Evolutionary conservation across 2,329 filamentous ascomycete species (phyloP).

Genomic region (Alternaria sp.): DNA sequence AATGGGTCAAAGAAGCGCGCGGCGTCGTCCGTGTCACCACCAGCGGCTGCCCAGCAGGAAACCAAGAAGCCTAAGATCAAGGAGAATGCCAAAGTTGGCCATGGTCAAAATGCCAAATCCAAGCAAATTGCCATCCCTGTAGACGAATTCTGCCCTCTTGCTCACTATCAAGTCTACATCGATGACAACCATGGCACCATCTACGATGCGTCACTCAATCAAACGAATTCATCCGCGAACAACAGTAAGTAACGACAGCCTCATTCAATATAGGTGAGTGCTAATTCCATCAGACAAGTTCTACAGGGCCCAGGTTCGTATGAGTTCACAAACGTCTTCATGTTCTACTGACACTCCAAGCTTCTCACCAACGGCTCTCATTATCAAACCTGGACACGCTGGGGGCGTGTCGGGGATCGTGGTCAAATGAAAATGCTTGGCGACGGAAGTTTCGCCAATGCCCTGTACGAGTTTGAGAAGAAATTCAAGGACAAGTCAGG

Average conservation of each 20-base stretch:
- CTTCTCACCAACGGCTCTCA: constrained; percentile 22
- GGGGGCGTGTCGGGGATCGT: constrained; percentile 75
- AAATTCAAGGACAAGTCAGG: constrained; percentile 68
- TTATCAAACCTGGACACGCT: constrained; percentile 76
- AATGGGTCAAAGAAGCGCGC: constrained; percentile 46
- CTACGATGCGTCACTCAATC: constrained; percentile 81
- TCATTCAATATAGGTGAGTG: not conserved
- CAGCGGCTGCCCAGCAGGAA: constrained; percentile 27
- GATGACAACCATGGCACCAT: constrained; percentile 71
- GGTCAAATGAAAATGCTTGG: constrained; percentile 58
- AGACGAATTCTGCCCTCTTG: constrained; percentile 55
- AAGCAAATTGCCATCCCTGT: constrained; percentile 57
- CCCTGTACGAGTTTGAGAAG: constrained; percentile 58
- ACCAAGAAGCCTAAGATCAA: constrained; percentile 38
- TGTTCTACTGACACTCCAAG: constrained; percentile 6
- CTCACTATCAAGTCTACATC: constrained; percentile 66
- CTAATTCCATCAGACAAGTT: constrained; percentile 67
- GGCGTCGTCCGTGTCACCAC: constrained; percentile 34
- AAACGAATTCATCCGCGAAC: constrained; percentile 74
- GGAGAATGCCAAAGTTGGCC: constrained; percentile 51
- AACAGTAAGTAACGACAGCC: constrained; percentile 59
- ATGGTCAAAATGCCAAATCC: constrained; percentile 57
- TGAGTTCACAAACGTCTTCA: not conserved
- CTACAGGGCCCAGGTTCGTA: constrained; percentile 72
- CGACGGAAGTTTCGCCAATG: constrained; percentile 49